Percentiles rank a stretch among this genome's conserved stretches.
These are phyloP conservation scores for Olyra latifolia DNA, from an alignment of 176 grass and related monocot species.

Conservation along the genomic window DNA sequence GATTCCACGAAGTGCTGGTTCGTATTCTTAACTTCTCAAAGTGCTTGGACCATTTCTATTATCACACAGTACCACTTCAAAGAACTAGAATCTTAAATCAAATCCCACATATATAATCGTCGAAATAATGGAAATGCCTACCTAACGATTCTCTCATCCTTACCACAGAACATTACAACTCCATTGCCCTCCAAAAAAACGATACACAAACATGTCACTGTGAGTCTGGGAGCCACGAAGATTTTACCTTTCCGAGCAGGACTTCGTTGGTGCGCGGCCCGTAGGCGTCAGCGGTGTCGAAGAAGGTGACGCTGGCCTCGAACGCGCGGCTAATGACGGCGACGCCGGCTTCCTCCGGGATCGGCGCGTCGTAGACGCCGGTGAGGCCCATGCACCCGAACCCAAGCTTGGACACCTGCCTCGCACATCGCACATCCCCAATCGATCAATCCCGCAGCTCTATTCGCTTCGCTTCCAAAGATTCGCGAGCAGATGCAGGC, in stretches of 20 bases:
- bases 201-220: not conserved
- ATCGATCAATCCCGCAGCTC: not conserved
- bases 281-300: slow-evolving; percentile 46
- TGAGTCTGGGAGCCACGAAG: not conserved
- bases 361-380: slow-evolving; percentile 61
- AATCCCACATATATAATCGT: not conserved
- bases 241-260: slow-evolving; percentile 67
- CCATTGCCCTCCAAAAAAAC: not conserved
- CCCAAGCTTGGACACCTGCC: slow-evolving; percentile 79
- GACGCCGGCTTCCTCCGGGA: slow-evolving; percentile 51
- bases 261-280: slow-evolving; percentile 52
- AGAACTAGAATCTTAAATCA: not conserved
- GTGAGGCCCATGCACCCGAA: slow-evolving; percentile 83
- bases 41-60: not conserved
- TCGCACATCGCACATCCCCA: not conserved
- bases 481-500: not conserved
- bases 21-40: not conserved
- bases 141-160: not conserved
- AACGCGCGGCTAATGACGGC: slow-evolving; percentile 59
- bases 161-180: too few species aligned
- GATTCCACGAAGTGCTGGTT: not conserved
- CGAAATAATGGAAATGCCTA: not conserved
- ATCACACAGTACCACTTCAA: not conserved
- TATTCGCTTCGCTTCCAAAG: not conserved
- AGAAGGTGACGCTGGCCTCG: slow-evolving; percentile 64